Base-by-base conservation (phyloP, 306 rosid species). In the Oemleria cerasiformis region DNA sequence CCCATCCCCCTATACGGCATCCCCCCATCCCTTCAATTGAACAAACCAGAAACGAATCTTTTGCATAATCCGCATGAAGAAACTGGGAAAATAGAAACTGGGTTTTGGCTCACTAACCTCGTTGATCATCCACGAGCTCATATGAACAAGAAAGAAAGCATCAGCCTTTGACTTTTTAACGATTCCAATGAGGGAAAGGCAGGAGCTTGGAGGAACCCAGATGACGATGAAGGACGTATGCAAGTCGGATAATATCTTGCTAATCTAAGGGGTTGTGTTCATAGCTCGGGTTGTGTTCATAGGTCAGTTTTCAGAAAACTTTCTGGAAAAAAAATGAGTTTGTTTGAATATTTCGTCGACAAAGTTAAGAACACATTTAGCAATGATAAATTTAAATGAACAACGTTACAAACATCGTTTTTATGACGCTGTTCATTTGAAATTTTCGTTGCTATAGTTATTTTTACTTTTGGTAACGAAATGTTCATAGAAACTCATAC, bases 41-140 rank as follows among this genome's bases (percentile, higher is more conserved):
- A 8, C 39, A 48, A 55, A 73, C 13, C 40, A 63, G n/a, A 53
- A 41, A 25, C 38, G 14, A 70, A 58, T 7, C n/a, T 9, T 51
- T 23, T 36, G 36, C 51, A 54, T 21, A 54, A 77, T 42, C 38
- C 47, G 67, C 47, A 55, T 15, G 13, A 21, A 65, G 16, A 56
- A 54, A 44, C 48, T 8, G 45, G 54, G 51, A 14, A 47, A 50
- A 47, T 17, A 20, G 14, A 49, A 70, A 65, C 13, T 59, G 71
- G 71, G 63, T 60, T 59, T 43, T 50, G n/a, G 7, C 42, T 2
- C 9, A 57, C 82, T 40, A 50, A 73, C 84, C 78, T 77, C 70
- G 77, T 41, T 34, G 75, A 72, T 44, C 50, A 51, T 47, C 60
- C 73, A 57, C 44, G 8, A 40, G 30, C 54, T 10, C 20, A 6